Percentiles rank a stretch among this genome's conserved stretches.
phyloP scores from a whole-genome alignment of 179 eudicot species.

The Dionaea muscipula region DNA sequence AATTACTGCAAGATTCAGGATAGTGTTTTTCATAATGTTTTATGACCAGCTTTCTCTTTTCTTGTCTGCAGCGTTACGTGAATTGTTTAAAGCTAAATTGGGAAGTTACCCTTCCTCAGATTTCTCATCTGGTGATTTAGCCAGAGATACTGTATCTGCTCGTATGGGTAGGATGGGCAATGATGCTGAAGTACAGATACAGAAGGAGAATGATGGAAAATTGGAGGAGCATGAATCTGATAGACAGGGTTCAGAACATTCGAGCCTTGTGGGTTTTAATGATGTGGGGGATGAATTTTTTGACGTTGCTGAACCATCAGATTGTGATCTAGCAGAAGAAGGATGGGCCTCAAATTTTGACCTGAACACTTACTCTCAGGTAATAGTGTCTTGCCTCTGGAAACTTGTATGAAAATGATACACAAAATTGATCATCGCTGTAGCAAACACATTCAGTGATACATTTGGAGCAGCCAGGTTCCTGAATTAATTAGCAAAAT shows the following conservation, averaged over 20 bases:
- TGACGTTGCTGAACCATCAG: slow-evolving; percentile 55
- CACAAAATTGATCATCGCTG: too few relatives aligned
- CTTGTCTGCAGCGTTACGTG: slow-evolving; percentile 27
- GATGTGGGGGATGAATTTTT: slow-evolving; percentile 59
- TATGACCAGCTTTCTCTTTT: slow-evolving; percentile 2
- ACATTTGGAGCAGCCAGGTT: too few relatives aligned
- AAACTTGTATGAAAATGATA: not conserved
- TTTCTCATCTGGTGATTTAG: slow-evolving; percentile 18
- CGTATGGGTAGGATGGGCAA: slow-evolving; percentile 9
- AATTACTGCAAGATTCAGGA: not conserved
- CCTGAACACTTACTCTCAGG: slow-evolving; percentile 38
- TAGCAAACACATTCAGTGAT: too few relatives aligned
- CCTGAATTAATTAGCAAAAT: too few relatives aligned
- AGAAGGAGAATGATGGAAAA: slow-evolving; percentile 17
- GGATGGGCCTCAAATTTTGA: slow-evolving; percentile 39
- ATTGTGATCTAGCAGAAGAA: slow-evolving; percentile 39
- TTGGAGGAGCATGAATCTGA: slow-evolving; percentile 26
- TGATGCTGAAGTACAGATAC: slow-evolving; percentile 23
- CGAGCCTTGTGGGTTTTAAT: slow-evolving; percentile 37
- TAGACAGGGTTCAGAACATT: slow-evolving; percentile 27
- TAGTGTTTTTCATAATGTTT: slow-evolving; percentile 3
- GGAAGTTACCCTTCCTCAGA: slow-evolving; percentile 19
- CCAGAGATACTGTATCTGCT: slow-evolving; percentile 4
- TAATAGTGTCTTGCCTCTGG: slow-evolving; percentile 5
- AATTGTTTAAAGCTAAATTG: slow-evolving; percentile 25